Conservation (phyloP, 1,139 yeast genomes). For the Suhomyces wounanorum region DNA sequence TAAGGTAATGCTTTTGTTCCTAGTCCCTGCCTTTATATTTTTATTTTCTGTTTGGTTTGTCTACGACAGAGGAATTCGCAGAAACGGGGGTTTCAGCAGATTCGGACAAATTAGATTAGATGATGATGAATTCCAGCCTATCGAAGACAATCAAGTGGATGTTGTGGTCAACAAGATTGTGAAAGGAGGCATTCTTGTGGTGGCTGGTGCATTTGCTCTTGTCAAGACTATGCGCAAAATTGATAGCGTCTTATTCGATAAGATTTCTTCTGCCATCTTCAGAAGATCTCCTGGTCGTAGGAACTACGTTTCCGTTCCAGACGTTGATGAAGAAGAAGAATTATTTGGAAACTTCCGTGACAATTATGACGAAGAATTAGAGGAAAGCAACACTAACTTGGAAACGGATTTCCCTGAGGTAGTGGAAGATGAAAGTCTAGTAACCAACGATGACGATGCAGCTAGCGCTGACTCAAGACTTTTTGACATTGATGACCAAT, state of each 20-base stretch:
- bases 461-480: constrained; percentile 33
- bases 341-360: constrained; percentile 51
- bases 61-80: constrained; percentile 76
- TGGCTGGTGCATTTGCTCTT: constrained; percentile 46
- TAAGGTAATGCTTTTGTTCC: constrained; percentile 52
- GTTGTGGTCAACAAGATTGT: constrained; percentile 62
- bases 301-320: constrained; percentile 47
- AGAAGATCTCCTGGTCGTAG: constrained; percentile 46
- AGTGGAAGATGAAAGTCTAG: constrained; percentile 12
- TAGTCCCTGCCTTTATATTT: constrained; percentile 61
- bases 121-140: constrained; percentile 59
- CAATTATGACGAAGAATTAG: constrained; percentile 51
- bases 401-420: constrained; percentile 13
- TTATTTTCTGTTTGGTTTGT: constrained; percentile 66
- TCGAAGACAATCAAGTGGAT: constrained; percentile 68
- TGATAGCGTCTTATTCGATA: constrained; percentile 39
- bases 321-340: constrained; percentile 47
- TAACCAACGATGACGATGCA: constrained; percentile 5
- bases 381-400: constrained; percentile 30
- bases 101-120: constrained; percentile 87
- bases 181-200: constrained; percentile 58
- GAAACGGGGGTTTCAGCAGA: constrained; percentile 78
- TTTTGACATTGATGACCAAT: constrained; percentile 41
- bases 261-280: constrained; percentile 36
- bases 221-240: constrained; percentile 39